Conservation (phyloP, 192 early-diverging fungal genomes). For the Backusella westeae region DNA sequence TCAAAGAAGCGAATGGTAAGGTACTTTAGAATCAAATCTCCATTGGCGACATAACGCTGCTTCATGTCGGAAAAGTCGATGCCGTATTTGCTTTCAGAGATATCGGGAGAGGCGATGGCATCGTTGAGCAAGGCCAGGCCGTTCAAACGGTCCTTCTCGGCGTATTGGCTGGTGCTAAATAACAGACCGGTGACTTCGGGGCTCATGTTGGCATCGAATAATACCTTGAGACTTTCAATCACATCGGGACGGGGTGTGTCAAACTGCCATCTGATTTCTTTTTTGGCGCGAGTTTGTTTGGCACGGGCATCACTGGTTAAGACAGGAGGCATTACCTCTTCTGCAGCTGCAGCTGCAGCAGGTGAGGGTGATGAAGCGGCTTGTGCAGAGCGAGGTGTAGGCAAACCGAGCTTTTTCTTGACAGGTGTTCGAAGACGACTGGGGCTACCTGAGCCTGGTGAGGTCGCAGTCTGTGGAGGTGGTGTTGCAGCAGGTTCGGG, state of each 20-base stretch:
- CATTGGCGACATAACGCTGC: conserved; percentile 62
- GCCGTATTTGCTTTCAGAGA: conserved; percentile 33
- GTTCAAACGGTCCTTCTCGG: conserved; percentile 75
- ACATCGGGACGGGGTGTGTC: conserved; percentile 65
- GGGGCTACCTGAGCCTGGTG: not conserved
- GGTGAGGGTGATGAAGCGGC: not conserved
- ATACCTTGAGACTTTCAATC: conserved; percentile 57
- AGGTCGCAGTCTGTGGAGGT: not conserved
- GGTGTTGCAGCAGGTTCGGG: not conserved
- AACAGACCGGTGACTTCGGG: conserved; percentile 55
- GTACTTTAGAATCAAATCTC: conserved; percentile 85
- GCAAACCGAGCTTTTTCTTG: conserved; percentile 12
- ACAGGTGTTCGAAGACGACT: not conserved
- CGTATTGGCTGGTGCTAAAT: conserved; percentile 85
- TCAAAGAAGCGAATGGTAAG: conserved; percentile 88
- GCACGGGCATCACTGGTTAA: conserved; percentile 59
- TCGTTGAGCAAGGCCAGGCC: conserved; percentile 72
- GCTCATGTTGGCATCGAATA: conserved; percentile 60
- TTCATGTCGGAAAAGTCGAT: conserved; percentile 52
- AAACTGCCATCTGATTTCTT: conserved; percentile 74
- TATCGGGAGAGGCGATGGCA: conserved; percentile 46
- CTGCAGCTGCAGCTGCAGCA: conserved; percentile 6
- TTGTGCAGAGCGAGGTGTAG: conserved; percentile 9
- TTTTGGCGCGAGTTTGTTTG: conserved; percentile 68
- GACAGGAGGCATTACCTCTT: conserved; percentile 47